Base-by-base conservation (phyloP, 129 eudicot species). In the Pseudognaphalium luteoalbum region DNA sequence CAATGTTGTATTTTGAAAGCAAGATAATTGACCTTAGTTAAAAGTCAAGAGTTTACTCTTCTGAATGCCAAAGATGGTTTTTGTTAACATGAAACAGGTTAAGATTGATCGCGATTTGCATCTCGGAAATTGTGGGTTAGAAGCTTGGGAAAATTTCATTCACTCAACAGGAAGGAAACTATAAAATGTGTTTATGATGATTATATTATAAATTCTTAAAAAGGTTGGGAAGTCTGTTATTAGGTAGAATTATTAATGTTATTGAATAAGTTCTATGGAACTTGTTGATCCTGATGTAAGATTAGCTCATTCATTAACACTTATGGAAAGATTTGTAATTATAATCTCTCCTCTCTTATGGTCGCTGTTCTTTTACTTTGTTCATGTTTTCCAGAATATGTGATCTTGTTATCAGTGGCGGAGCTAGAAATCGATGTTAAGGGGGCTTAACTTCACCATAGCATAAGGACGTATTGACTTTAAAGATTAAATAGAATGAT, bases 181-280 rank as follows among this genome's bases (percentile, higher is more conserved):
- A 10, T 75, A 50, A 75, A 75, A 75, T 64, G 79, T 33, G 77
- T 25, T 75, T 75, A 19, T 33, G 50, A 75, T 74, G 59, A 74
- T 62, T 39, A 4, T 54, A 19, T n/a, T n/a, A n/a, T n/a, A n/a
- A n/a, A 1, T 54, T 56, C 61, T 44, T 44, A 44, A 20, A 20
- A n/a, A 56, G 39, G 39, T 37, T 15, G 17, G 59, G 60, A 58
- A 68, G 66, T 61, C 37, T 2, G 51, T 44, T 42, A 74, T 44
- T 60, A 19, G 56, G 82, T 61, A 78, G 77, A 70, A 78, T 70
- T 66, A 78, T 70, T 66, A 20, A 6, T 76, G 25, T 19, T 78
- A 41, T 44, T 47, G n/a, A 78, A 70, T 71, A 78, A 78, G 21
- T 70, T 77, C 67, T 66, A 67, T 76, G 56, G 28, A 34, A 73